Percentiles rank a stretch among this genome's conserved stretches.
Conservation (phyloP, 1,139 yeast species). For the Yamadazyma friedrichii region DNA sequence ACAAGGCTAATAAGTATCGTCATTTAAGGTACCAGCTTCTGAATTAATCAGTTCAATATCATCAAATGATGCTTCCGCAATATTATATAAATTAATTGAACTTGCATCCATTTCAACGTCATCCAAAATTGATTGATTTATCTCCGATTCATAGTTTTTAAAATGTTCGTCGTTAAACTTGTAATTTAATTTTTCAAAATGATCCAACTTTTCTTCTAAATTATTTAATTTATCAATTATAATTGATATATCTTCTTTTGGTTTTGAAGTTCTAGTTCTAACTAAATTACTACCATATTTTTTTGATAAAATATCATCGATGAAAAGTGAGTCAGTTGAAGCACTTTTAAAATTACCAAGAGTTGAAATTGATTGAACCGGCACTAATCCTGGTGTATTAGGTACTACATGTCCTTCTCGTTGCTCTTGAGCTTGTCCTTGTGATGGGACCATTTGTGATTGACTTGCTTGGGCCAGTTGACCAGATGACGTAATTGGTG, state of each 20-base stretch:
- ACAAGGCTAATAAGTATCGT: conserved; percentile 10
- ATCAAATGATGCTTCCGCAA: conserved; percentile 22
- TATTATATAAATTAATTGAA: conserved; percentile 20
- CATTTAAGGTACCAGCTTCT: conserved; percentile 13
- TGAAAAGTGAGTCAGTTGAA: conserved; percentile 35
- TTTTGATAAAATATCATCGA: conserved; percentile 28
- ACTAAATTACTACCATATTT: conserved; percentile 22
- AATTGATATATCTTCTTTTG: conserved; percentile 13
- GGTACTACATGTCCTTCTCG: conserved; percentile 3
- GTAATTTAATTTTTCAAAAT: conserved; percentile 5
- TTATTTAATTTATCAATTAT: conserved; percentile 13
- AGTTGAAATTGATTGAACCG: conserved; percentile 30
- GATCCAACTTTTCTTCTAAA: conserved; percentile 14
- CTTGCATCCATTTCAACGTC: conserved; percentile 15
- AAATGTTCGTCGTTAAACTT: not conserved
- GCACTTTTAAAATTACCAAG: conserved; percentile 32
- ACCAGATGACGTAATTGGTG: not conserved
- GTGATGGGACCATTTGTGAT: not conserved
- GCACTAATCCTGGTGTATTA: conserved; percentile 14
- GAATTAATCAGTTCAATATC: conserved; percentile 22
- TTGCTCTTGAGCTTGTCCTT: not conserved
- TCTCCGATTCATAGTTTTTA: conserved; percentile 1
- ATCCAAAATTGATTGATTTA: conserved; percentile 13
- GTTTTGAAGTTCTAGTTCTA: conserved; percentile 12
- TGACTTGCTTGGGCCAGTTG: not conserved